phyloP scores from a whole-genome alignment of 805 yeast species.

The Hanseniaspora pseudoguilliermondii region DNA sequence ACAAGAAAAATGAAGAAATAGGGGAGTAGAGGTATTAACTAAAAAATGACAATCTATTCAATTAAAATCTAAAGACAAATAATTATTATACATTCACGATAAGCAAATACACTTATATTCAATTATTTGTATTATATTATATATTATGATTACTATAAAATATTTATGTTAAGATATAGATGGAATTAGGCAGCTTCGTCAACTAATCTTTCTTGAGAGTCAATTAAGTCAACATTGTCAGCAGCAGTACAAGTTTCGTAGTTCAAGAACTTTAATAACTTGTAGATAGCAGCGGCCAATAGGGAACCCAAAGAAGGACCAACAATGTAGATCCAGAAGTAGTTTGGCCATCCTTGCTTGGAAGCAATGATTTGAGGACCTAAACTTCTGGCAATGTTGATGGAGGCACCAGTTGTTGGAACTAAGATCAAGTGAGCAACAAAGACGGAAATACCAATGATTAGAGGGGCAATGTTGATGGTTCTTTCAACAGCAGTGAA shows the following conservation, averaged over 20 bases:
- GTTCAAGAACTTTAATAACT: slow-evolving; percentile 48
- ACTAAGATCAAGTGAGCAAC: slow-evolving; percentile 71
- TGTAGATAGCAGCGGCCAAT: slow-evolving; percentile 56
- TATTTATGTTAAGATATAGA: neutral
- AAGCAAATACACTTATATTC: no score
- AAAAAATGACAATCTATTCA: no score
- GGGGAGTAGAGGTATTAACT: no score
- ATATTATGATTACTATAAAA: neutral
- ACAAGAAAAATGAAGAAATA: no score
- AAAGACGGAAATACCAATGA: slow-evolving; percentile 71
- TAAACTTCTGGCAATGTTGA: slow-evolving; percentile 80
- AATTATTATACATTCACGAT: no score
- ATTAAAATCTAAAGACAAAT: no score
- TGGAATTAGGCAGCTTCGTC: neutral
- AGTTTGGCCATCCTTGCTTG: slow-evolving; percentile 51
- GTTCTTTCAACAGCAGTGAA: slow-evolving; percentile 74
- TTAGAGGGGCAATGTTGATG: slow-evolving; percentile 68
- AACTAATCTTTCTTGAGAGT: neutral
- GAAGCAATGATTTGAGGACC: slow-evolving; percentile 67
- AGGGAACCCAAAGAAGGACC: slow-evolving; percentile 69
- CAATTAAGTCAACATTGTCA: slow-evolving; percentile 1
- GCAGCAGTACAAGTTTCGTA: slow-evolving; percentile 38
- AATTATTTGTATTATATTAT: neutral
- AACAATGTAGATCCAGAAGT: slow-evolving; percentile 89
- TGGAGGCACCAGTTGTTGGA: slow-evolving; percentile 80